Conservation (phyloP, 345 rosid genomes). For the Eucalyptus coolabah region DNA sequence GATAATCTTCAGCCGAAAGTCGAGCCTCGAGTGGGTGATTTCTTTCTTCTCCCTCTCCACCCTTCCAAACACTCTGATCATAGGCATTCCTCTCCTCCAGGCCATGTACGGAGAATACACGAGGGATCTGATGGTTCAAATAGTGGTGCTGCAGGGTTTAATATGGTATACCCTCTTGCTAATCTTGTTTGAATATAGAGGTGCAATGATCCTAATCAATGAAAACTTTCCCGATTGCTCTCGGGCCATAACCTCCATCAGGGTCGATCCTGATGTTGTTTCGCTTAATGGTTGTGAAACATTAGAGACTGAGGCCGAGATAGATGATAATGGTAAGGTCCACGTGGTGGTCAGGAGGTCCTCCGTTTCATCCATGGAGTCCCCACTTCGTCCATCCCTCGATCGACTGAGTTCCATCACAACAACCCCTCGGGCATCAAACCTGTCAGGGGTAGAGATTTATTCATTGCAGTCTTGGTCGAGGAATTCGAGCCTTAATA, state of each 20-base stretch:
- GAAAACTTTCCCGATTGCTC: background rate
- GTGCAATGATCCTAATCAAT: background rate
- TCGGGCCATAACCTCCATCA: background rate
- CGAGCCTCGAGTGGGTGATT: slow-evolving; percentile 4
- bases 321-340: background rate
- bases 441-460: background rate
- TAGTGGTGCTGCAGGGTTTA: background rate
- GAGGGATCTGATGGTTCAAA: background rate
- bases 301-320: background rate
- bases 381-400: background rate
- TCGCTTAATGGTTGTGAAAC: background rate
- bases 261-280: background rate
- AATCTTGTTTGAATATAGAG: background rate
- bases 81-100: slow-evolving; percentile 5
- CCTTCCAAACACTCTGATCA: slow-evolving; percentile 7
- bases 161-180: slow-evolving; percentile 1
- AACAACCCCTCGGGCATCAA: background rate
- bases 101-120: slow-evolving; percentile 1
- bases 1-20: background rate
- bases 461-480: background rate
- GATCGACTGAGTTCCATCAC: background rate
- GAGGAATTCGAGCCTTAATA: background rate
- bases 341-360: background rate
- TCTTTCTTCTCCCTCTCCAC: background rate
- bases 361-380: background rate